Conservation (phyloP, 1,139 yeast genomes). For the Hyphopichia fennica region DNA sequence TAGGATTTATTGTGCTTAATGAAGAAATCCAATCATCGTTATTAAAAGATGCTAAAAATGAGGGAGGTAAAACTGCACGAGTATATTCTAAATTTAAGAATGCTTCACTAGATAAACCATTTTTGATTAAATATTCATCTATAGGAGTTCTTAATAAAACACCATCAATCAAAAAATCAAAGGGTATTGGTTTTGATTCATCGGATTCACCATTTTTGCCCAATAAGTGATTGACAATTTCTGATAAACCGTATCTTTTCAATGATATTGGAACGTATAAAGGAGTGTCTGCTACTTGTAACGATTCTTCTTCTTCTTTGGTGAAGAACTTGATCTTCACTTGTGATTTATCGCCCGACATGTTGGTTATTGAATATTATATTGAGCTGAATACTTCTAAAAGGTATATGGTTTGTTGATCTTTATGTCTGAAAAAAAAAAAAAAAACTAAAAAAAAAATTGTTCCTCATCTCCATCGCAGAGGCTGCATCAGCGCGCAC, state of each 20-base stretch:
- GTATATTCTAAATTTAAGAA: conserved; percentile 84
- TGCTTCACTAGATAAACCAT: conserved; percentile 83
- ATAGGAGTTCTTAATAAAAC: conserved; percentile 73
- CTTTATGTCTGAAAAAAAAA: conserved; percentile 5
- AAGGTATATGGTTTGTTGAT: too few species aligned
- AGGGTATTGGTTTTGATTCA: conserved; percentile 71
- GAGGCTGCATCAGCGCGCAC: background rate
- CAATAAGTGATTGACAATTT: conserved; percentile 87
- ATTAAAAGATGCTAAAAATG: conserved; percentile 80
- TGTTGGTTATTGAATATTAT: conserved; percentile 7
- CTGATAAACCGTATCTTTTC: conserved; percentile 90
- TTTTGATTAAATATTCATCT: conserved; percentile 70
- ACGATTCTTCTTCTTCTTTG: conserved; percentile 72
- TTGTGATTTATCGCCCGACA: conserved; percentile 37
- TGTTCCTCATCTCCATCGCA: conserved; percentile 3
- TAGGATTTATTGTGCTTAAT: conserved; percentile 50
- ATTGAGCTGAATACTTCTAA: too few species aligned
- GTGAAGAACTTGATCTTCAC: conserved; percentile 83
- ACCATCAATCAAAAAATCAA: conserved; percentile 90
- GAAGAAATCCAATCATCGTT: conserved; percentile 97
- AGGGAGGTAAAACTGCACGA: conserved; percentile 90
- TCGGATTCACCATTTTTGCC: conserved; percentile 29
- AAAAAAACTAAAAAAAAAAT: conserved; percentile 2
- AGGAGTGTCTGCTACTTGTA: conserved; percentile 80
- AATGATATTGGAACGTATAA: conserved; percentile 82